Base-by-base conservation (phyloP, 768 basidiomycete genomes). In the Rhizopogon rudus region DNA sequence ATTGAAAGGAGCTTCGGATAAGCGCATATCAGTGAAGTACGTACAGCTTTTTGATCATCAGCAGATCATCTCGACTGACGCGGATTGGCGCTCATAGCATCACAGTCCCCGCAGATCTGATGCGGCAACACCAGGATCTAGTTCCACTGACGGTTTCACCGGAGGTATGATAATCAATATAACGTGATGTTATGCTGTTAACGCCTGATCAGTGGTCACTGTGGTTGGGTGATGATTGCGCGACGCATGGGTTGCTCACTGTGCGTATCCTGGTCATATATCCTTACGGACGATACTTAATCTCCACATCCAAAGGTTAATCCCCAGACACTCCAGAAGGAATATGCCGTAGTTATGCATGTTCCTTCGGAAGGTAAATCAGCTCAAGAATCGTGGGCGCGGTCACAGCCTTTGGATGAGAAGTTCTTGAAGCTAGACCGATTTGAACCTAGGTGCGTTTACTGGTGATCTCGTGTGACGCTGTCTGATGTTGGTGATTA, bases 181-280 rank as follows among this genome's bases (percentile, higher is more conserved):
- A 9, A 0, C 28, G 40, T 13, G 0, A 0, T 13, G 14, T 4
- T 29, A 14, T 13, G n/a, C 8, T 3, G 22, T 33, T 54, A 3
- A 65, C 25, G 1, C 14, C 4, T 2, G 5, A 33, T 20, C 39
- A 67, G 65, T 67, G 58, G 62, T 60, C 58, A 9, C 40, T 37
- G 20, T 67, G 65, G 65, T 10, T 66, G 6, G 65, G 35, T 25
- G 56, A 67, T 51, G 60, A 66, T 16, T 62, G 65, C 35, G 58
- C 55, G 0, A 33, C 60, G 41, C 51, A 55, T 17, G 67, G 60
- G 16, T 1, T 54, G 3, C 65, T 62, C 28, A 53, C 64, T 2
- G 65, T 68, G 35, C 51, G 65, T 25, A 8, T 22, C 46, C 16
- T 29, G 5, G 33, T 12, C 8, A 20, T 9, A 14, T 20, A 4